Evolutionary conservation across 495 filamentous ascomycete genomes (phyloP), one percentile per base, ranked within the genome.

Genomic region (Aspergillus bridgeri): DNA sequence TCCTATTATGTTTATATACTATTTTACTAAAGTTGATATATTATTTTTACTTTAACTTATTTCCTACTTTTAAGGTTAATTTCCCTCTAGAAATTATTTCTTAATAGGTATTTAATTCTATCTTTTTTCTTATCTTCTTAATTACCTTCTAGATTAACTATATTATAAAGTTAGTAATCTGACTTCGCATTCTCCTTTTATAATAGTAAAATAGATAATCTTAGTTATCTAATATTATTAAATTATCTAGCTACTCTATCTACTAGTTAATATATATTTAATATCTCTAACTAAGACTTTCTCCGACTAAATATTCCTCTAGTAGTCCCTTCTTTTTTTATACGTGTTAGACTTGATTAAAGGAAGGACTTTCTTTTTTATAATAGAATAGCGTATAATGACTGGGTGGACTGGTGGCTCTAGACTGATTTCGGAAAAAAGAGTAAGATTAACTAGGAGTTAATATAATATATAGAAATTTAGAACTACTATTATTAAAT

Each of bases 151-250:
- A 46, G n/a, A 46, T 46, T 46, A 3, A 59, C 53, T 27, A 59
- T 59, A 19, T 59, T 42, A n/a, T 25, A 59, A 53, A 59, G 24
- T 46, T 42, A 59, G 43, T 20, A 53, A 17, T 59, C 50, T 53
- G 33, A 59, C 50, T 53, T 59, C 42, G 18, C 29, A 52, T 53
- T 47, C 13, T 59, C 49, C 19, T 21, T 59, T n/a, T 59, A 59
- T 59, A 19, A 59, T 48, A 27, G 24, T 29, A 29, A 59, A 5
- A 48, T 53, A 59, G 21, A 8, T 19, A 46, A 46, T 46, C n/a
- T 19, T 29, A 47, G 43, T 11, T 53, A 48, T 38, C 33, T 59
- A 43, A 42, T 44, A 33, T 53, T 42, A 43, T 42, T 23, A 33
- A 53, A 53, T n/a, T 42, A 42, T 21, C 25, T 33, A 38, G 15